phyloP scores from a whole-genome alignment of 1,139 yeast species.

The Debaryomyces fabryi region DNA sequence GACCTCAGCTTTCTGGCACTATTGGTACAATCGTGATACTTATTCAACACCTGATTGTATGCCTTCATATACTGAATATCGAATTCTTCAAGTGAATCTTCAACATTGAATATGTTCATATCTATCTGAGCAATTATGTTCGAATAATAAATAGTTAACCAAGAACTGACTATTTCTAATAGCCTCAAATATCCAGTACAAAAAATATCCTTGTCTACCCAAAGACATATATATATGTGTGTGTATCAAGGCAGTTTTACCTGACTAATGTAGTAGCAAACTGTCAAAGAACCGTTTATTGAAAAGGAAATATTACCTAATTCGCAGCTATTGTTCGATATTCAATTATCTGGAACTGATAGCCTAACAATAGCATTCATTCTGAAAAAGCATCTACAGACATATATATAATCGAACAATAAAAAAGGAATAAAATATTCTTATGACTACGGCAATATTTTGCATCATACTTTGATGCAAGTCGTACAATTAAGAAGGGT shows the following conservation, averaged over 20 bases:
- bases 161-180: not conserved
- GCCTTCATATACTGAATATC: slow-evolving; percentile 22
- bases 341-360: not conserved
- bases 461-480: not conserved
- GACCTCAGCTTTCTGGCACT: not conserved
- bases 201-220: not conserved
- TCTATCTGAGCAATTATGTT: not conserved
- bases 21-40: not conserved
- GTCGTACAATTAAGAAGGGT: slow-evolving; percentile 2
- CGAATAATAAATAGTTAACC: not conserved
- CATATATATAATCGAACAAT: slow-evolving; percentile 5
- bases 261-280: not conserved
- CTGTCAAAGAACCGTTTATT: not conserved
- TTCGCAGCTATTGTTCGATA: slow-evolving; percentile 5
- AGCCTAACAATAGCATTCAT: not conserved
- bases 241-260: not conserved
- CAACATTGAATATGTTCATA: slow-evolving; percentile 16
- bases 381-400: not conserved
- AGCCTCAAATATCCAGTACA: not conserved
- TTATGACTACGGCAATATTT: slow-evolving; percentile 1
- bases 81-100: slow-evolving; percentile 27
- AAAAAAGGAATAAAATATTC: slow-evolving; percentile 2
- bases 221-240: not conserved
- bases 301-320: slow-evolving; percentile 2
- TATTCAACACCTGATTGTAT: slow-evolving; percentile 19